Evolutionary conservation across 2,329 filamentous ascomycete genomes (phyloP).

Genomic region (Diplodia corticola): DNA sequence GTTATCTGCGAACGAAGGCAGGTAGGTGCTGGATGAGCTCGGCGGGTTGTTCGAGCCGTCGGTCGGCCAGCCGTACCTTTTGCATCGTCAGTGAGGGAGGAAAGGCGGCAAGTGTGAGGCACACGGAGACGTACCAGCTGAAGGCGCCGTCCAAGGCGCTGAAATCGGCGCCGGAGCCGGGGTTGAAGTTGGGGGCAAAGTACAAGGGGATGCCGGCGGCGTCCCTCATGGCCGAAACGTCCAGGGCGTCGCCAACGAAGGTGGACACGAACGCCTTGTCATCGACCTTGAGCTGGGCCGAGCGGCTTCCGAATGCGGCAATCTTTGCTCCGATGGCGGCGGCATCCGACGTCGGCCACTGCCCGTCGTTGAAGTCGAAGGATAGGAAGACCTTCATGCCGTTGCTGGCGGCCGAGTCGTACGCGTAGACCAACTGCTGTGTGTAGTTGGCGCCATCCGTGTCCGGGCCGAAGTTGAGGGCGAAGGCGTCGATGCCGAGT

Average conservation of each 20-base stretch:
- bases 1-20: slow-evolving; percentile 29
- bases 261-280: slow-evolving; percentile 34
- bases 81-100: neutral
- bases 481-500: slow-evolving; percentile 37
- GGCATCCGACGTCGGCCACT: slow-evolving; percentile 26
- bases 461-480: slow-evolving; percentile 33
- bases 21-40: slow-evolving; percentile 27
- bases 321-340: slow-evolving; percentile 28
- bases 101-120: slow-evolving; percentile 18
- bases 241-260: slow-evolving; percentile 31
- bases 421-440: slow-evolving; percentile 31
- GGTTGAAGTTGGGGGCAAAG: slow-evolving; percentile 34
- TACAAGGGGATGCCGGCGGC: slow-evolving; percentile 32
- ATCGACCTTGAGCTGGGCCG: slow-evolving; percentile 31
- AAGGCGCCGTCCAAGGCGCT: slow-evolving; percentile 31
- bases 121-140: slow-evolving; percentile 30
- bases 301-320: slow-evolving; percentile 28
- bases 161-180: slow-evolving; percentile 24
- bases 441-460: slow-evolving; percentile 27
- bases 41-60: slow-evolving; percentile 33
- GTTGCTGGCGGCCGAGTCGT: slow-evolving; percentile 31
- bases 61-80: slow-evolving; percentile 28
- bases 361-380: slow-evolving; percentile 32
- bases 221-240: slow-evolving; percentile 26
- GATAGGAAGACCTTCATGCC: slow-evolving; percentile 34